Percentiles rank a stretch among this genome's conserved stretches.
Evolutionary conservation across 495 filamentous ascomycete species (phyloP).

Genomic region (Penicillium soppii): DNA sequence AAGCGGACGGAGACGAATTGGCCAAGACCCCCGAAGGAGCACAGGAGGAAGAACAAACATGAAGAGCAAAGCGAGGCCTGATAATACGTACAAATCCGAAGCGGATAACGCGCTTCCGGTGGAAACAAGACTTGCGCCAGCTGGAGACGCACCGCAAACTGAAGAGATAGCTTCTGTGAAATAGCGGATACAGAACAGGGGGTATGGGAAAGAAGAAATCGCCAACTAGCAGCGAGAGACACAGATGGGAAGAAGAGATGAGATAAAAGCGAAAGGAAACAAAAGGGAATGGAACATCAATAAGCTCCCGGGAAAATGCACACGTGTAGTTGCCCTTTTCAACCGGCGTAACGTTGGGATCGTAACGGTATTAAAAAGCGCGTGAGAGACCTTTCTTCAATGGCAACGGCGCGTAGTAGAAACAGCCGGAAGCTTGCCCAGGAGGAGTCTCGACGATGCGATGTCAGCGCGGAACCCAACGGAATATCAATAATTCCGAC

Average conservation of each 20-base stretch:
- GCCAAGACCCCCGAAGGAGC: constrained; percentile 8
- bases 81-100: constrained; percentile 51
- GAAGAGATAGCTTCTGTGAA: background rate
- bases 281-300: too few species aligned
- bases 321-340: too few species aligned
- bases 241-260: too few species aligned
- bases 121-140: constrained; percentile 27
- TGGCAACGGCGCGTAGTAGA: too few species aligned
- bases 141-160: constrained; percentile 16
- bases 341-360: too few species aligned
- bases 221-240: too few species aligned
- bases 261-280: constrained; percentile 3
- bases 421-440: too few species aligned
- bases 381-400: too few species aligned
- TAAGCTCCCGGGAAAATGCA: too few species aligned
- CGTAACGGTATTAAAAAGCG: too few species aligned
- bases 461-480: background rate
- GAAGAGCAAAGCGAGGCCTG: constrained; percentile 22
- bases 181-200: constrained; percentile 11
- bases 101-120: constrained; percentile 22
- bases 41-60: constrained; percentile 14
- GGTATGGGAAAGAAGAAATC: too few species aligned
- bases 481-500: background rate
- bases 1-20: constrained; percentile 8
- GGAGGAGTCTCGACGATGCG: background rate